Evolutionary conservation across 306 rosid genomes (phyloP), one percentile per base, ranked within the genome.

Genomic region (Crotalaria pallida): DNA sequence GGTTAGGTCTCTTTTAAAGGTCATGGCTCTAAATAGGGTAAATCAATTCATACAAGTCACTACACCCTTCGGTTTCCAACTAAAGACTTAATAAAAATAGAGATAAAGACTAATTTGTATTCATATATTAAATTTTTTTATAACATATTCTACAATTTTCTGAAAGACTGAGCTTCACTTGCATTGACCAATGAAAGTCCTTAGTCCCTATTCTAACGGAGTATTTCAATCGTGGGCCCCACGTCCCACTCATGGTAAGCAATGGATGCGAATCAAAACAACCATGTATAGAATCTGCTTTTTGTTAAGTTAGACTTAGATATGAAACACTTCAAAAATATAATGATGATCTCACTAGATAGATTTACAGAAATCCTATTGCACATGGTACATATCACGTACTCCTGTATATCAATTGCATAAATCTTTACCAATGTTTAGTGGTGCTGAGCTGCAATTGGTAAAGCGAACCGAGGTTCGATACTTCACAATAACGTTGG

Each of bases 331-430:
- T 66, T 15, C 18, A 34, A 62, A 38, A 58, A 73, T 31, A 45
- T 55, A 57, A 31, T 56, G 29, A 78, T 71, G 66, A 68, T 38
- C 72, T 69, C 78, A 79, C 55, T 57, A 67, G 70, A 77, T 57
- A 67, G 70, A 77, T 80, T 69, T 58, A 58, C 57, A n/a, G 71
- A 19, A 51, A 67, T 67, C 50, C 60, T 3, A 33, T 8, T 51
- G 61, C 85, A 77, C 79, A 79, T 77, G 81, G 40, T 41, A 67
- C 75, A 48, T 48, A 69, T 70, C 79, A 66, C 27, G 40, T 72
- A 67, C n/a, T n/a, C n/a, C n/a, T n/a, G n/a, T n/a, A n/a, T n/a
- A n/a, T n/a, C n/a, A 68, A 0, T 52, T 69, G 64, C 65, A 26
- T 57, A 69, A 69, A 69, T 40, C 74, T 23, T 31, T 69, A n/a